These are phyloP conservation scores for Aurinia saxatilis DNA, from an alignment of 345 rosid genomes.

Conservation along the genomic window DNA sequence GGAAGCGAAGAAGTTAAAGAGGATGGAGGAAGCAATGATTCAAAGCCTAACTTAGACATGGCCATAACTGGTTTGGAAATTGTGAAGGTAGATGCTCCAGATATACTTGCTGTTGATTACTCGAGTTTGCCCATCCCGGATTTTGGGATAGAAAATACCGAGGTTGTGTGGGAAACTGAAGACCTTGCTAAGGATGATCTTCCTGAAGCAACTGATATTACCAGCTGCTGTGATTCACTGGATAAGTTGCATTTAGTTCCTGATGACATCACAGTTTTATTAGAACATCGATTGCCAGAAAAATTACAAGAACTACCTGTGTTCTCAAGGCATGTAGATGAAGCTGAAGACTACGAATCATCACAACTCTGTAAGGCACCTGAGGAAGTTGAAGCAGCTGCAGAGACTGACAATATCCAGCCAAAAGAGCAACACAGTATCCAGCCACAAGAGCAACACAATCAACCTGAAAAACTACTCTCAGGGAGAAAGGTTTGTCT, in stretches of 20 bases:
- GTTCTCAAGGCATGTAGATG: slow-evolving; percentile 19
- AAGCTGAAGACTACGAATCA: slow-evolving; percentile 11
- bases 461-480: slow-evolving; percentile 48
- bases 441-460: slow-evolving; percentile 26
- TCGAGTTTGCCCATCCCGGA: slow-evolving; percentile 8
- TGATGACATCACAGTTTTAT: slow-evolving; percentile 15
- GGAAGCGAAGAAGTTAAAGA: slow-evolving; percentile 2
- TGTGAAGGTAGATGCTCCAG: slow-evolving; percentile 26
- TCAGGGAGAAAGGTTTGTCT: slow-evolving; percentile 59
- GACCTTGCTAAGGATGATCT: slow-evolving; percentile 26
- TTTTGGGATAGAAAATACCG: slow-evolving; percentile 1
- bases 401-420: slow-evolving; percentile 12
- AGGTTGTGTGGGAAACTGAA: slow-evolving; percentile 13
- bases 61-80: slow-evolving; percentile 27
- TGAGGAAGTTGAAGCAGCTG: not conserved
- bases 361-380: slow-evolving; percentile 8
- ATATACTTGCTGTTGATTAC: slow-evolving; percentile 10
- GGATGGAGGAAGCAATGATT: slow-evolving; percentile 18
- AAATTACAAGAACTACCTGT: slow-evolving; percentile 20
- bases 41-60: not conserved
- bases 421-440: slow-evolving; percentile 25
- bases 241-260: slow-evolving; percentile 14
- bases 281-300: slow-evolving; percentile 13
- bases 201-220: slow-evolving; percentile 25
- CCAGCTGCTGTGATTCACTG: slow-evolving; percentile 11